These are phyloP conservation scores for Salix arbutifolia DNA, from an alignment of 345 rosid species.

Conservation along the genomic window DNA sequence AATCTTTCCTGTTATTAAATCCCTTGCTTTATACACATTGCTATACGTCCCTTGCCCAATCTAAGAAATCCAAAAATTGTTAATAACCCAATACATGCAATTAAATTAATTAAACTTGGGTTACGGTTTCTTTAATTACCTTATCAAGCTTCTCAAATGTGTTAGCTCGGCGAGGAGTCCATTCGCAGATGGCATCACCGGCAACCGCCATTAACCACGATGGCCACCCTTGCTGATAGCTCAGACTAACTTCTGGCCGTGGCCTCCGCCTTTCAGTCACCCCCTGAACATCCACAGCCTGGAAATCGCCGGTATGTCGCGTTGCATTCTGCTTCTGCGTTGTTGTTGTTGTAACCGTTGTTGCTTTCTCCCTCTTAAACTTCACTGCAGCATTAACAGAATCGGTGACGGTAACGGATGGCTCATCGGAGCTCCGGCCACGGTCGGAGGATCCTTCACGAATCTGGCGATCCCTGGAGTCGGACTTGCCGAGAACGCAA, in stretches of 20 bases:
- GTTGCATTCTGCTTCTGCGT: constrained; percentile 25
- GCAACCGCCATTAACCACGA: constrained; percentile 76
- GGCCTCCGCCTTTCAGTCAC: constrained; percentile 33
- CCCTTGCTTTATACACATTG: constrained; percentile 89
- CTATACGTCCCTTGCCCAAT: constrained; percentile 96
- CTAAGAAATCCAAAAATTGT: constrained; percentile 28
- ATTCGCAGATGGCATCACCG: constrained; percentile 67
- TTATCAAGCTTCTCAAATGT: constrained; percentile 81
- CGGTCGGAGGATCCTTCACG: constrained; percentile 21
- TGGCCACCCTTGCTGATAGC: constrained; percentile 64
- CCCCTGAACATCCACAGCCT: constrained; percentile 22
- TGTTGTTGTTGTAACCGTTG: neutral
- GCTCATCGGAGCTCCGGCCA: constrained; percentile 32
- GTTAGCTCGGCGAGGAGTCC: constrained; percentile 76
- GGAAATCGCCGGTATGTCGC: constrained; percentile 36
- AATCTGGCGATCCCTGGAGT: constrained; percentile 20
- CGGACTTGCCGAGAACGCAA: constrained; percentile 49
- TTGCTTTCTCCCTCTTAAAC: constrained; percentile 21
- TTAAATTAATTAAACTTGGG: neutral
- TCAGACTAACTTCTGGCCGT: constrained; percentile 16
- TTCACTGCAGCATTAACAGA: constrained; percentile 19
- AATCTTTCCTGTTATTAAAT: constrained; percentile 71
- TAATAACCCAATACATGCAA: neutral
- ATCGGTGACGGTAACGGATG: constrained; percentile 28
- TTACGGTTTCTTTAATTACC: constrained; percentile 31